These are phyloP conservation scores for Echinochloa phyllopogon DNA, from an alignment of 176 grass and related monocot species.

Conservation along the genomic window DNA sequence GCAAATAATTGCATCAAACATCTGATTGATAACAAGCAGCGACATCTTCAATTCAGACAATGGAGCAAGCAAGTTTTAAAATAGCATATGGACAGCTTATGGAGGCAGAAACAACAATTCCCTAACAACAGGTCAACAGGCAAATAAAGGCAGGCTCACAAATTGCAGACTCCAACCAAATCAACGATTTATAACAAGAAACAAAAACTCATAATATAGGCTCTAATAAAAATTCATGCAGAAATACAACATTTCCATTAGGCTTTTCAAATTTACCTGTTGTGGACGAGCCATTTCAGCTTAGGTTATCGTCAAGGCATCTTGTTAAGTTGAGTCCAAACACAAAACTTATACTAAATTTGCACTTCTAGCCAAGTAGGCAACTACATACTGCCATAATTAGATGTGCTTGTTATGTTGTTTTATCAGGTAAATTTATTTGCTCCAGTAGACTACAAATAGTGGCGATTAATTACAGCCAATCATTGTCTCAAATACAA, in stretches of 20 bases:
- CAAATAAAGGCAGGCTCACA: neutral
- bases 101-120: slow-evolving; percentile 4
- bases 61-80: neutral
- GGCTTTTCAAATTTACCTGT: neutral
- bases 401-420: neutral
- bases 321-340: neutral
- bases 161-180: neutral
- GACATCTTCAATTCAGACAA: neutral
- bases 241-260: slow-evolving; percentile 23
- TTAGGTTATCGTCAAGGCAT: neutral
- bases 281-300: neutral
- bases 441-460: neutral
- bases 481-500: neutral
- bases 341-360: neutral
- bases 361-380: slow-evolving; percentile 10
- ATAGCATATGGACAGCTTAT: neutral
- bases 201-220: neutral
- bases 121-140: too few species aligned
- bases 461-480: neutral
- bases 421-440: neutral
- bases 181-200: neutral
- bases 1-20: slow-evolving; percentile 91
- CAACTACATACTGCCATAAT: neutral
- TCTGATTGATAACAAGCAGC: slow-evolving; percentile 50
- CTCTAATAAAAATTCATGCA: neutral